Evolutionary conservation across 148 eudicot genomes (phyloP).

Genomic region (Arctostaphylos glauca): DNA sequence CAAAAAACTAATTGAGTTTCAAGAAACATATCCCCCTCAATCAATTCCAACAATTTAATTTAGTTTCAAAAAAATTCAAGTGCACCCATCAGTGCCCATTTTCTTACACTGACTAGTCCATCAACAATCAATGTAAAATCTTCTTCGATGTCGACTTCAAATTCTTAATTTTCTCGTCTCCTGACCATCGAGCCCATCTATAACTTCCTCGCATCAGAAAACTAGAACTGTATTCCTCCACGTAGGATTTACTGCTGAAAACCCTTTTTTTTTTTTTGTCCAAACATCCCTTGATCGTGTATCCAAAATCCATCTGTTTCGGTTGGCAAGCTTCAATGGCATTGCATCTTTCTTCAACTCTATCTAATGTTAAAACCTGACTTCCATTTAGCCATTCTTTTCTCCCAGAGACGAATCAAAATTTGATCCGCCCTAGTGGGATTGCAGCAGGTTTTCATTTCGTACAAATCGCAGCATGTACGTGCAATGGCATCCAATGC

Average conservation of each 20-base stretch:
- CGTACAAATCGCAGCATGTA: background rate
- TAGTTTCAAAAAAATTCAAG: slow-evolving; percentile 5
- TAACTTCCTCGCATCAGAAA: background rate
- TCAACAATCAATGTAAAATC: background rate
- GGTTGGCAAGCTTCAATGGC: background rate
- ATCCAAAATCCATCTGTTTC: background rate
- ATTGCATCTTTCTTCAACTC: background rate
- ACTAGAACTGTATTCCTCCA: background rate
- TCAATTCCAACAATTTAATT: background rate
- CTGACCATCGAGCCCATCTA: background rate
- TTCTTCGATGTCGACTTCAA: background rate
- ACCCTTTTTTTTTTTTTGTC: background rate
- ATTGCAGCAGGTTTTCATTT: background rate
- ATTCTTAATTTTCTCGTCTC: background rate
- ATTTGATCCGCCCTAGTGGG: background rate
- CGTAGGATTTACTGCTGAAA: background rate
- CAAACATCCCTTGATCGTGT: background rate
- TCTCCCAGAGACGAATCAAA: background rate
- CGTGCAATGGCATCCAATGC: background rate
- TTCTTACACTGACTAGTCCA: background rate
- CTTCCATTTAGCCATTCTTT: background rate
- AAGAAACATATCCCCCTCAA: no score
- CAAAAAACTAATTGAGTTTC: no score
- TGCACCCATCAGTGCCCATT: background rate
- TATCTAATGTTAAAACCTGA: background rate